Percentiles rank a stretch among this genome's conserved stretches.
Evolutionary conservation across 2,329 filamentous ascomycete genomes (phyloP).

Genomic region (Epichloe elymi): DNA sequence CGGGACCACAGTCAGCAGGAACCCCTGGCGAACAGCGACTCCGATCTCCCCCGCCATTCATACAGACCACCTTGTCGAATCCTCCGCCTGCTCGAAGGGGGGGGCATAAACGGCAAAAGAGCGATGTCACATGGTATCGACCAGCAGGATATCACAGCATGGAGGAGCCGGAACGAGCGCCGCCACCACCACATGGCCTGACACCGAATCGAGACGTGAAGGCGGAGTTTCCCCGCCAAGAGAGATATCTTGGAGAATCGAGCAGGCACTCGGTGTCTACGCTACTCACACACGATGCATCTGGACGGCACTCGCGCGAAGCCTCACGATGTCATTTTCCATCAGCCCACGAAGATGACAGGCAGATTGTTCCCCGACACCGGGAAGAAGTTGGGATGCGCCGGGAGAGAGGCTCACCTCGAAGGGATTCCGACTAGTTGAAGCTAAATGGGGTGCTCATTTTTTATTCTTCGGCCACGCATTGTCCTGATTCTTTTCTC

Average conservation of each 20-base stretch:
- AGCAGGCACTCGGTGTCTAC: conserved; percentile 22
- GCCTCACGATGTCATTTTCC: conserved; percentile 4
- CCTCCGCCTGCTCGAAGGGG: conserved; percentile 13
- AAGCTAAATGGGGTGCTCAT: neutral
- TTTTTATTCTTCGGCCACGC: neutral
- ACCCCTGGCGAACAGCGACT: conserved; percentile 18
- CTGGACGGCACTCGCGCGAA: conserved; percentile 9
- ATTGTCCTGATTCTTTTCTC: neutral
- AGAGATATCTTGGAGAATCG: conserved; percentile 16
- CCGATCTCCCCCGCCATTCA: conserved; percentile 21
- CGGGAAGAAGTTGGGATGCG: conserved; percentile 4
- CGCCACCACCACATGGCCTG: neutral
- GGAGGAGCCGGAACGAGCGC: conserved; percentile 11
- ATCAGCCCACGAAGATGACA: neutral
- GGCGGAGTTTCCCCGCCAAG: conserved; percentile 9
- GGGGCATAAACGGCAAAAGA: conserved; percentile 23
- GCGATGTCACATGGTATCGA: conserved; percentile 24
- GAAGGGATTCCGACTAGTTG: neutral
- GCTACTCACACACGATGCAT: conserved; percentile 14
- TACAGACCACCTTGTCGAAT: conserved; percentile 16
- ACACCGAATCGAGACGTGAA: conserved; percentile 9
- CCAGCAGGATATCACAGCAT: conserved; percentile 10
- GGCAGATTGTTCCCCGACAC: conserved; percentile 1
- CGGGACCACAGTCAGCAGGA: conserved; percentile 23
- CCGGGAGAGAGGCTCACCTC: conserved; percentile 7